These are phyloP conservation scores for Prunus fruticosa DNA, from an alignment of 306 rosid genomes.

Conservation along the genomic window DNA sequence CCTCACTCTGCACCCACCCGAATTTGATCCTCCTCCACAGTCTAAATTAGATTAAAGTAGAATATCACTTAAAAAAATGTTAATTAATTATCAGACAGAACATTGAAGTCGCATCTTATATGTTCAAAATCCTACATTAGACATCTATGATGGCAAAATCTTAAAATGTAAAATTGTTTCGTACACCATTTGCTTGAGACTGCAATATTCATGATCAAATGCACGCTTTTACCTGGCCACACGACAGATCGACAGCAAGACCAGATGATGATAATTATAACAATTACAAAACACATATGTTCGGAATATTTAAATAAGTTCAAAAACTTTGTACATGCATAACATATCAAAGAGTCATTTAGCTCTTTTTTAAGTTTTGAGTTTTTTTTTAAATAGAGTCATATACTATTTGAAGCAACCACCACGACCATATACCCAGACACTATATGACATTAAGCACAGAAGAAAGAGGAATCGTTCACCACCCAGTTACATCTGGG, in stretches of 20 bases:
- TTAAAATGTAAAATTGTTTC: too few relatives aligned
- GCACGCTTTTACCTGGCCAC: neutral
- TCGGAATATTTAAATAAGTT: neutral
- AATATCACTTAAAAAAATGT: too few relatives aligned
- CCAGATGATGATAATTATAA: neutral
- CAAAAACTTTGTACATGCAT: conserved; percentile 15
- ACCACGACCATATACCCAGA: neutral
- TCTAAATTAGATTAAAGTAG: too few relatives aligned
- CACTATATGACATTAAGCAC: neutral
- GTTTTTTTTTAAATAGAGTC: neutral
- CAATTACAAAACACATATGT: conserved; percentile 6
- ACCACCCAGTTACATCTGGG: neutral
- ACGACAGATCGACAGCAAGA: neutral
- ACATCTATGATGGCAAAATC: too few relatives aligned
- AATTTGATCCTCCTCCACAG: too few relatives aligned
- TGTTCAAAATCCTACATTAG: too few relatives aligned
- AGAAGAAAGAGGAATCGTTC: neutral
- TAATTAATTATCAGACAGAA: too few relatives aligned
- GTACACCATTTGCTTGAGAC: too few relatives aligned
- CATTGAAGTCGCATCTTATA: too few relatives aligned
- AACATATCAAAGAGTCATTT: conserved; percentile 2
- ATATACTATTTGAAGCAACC: neutral
- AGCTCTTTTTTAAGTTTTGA: neutral
- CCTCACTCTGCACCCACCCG: too few relatives aligned
- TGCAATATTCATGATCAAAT: too few relatives aligned